Percentiles rank a stretch among this genome's conserved stretches.
Conservation (phyloP, 2,329 filamentous ascomycete species). For the Beauveria brongniartii region DNA sequence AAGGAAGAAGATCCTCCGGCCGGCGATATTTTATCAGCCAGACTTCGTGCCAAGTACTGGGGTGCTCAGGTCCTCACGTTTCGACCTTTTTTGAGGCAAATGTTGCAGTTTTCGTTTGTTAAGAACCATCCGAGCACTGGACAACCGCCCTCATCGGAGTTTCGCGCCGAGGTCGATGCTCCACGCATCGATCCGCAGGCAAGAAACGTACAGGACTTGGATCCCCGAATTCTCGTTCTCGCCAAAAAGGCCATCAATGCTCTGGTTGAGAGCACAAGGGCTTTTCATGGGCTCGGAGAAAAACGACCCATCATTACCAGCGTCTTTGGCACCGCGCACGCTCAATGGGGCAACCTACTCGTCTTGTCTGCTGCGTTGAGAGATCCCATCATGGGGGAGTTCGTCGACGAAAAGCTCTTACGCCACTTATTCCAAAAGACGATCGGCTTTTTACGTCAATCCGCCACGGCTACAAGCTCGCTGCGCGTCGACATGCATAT, state of each 20-base stretch:
- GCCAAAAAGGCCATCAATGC: slow-evolving; percentile 60
- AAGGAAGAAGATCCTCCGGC: slow-evolving; percentile 63
- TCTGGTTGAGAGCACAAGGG: slow-evolving; percentile 75
- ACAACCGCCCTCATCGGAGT: slow-evolving; percentile 26
- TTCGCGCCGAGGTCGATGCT: slow-evolving; percentile 27
- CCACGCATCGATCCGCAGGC: slow-evolving; percentile 30
- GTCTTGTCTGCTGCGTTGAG: slow-evolving; percentile 77
- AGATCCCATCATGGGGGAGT: slow-evolving; percentile 51
- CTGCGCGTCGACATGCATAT: slow-evolving; percentile 68
- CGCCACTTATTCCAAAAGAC: slow-evolving; percentile 60
- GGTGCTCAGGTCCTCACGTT: slow-evolving; percentile 86
- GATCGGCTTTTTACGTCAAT: slow-evolving; percentile 64
- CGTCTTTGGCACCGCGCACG: slow-evolving; percentile 89
- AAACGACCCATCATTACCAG: slow-evolving; percentile 82
- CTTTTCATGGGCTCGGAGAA: slow-evolving; percentile 60
- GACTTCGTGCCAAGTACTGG: slow-evolving; percentile 89
- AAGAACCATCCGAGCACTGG: slow-evolving; percentile 26
- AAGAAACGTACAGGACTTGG: slow-evolving; percentile 31
- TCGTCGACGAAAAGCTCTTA: slow-evolving; percentile 50
- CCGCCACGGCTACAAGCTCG: slow-evolving; percentile 65
- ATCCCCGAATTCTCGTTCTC: slow-evolving; percentile 41
- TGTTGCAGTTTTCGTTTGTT: slow-evolving; percentile 41
- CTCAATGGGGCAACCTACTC: slow-evolving; percentile 94
- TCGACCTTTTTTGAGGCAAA: slow-evolving; percentile 60
- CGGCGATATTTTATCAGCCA: slow-evolving; percentile 68